Percentiles rank a stretch among this genome's conserved stretches.
phyloP scores from a whole-genome alignment of 2,329 filamentous ascomycete species.

The Esteya vermicola region DNA sequence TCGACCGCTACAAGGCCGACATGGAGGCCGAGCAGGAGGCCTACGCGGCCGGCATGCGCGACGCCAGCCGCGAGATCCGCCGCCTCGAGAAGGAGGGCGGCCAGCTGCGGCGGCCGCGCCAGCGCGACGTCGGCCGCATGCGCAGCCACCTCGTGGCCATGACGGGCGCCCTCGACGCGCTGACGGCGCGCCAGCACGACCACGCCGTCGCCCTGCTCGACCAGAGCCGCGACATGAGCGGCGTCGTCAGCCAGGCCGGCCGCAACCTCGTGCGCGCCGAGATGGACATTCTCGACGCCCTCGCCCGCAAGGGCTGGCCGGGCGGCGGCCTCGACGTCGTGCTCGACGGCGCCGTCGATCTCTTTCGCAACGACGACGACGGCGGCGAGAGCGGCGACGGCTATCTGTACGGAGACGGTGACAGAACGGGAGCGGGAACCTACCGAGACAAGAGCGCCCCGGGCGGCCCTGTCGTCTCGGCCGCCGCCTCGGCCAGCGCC shows the following conservation, averaged over 20 bases:
- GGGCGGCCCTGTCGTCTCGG: conserved; percentile 1
- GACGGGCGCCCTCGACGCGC: conserved; percentile 45
- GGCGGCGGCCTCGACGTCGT: conserved; percentile 53
- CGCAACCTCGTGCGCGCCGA: conserved; percentile 53
- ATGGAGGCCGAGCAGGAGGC: conserved; percentile 51
- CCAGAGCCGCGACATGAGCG: conserved; percentile 51
- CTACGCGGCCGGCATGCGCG: conserved; percentile 40
- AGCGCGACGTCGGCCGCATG: conserved; percentile 47
- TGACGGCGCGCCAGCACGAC: conserved; percentile 45
- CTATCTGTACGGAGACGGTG: conserved; percentile 6
- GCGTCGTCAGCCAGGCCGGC: conserved; percentile 46
- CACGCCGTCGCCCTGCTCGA: conserved; percentile 45
- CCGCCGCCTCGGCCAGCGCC: conserved; percentile 16
- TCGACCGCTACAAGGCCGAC: conserved; percentile 48
- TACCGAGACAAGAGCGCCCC: conserved; percentile 1
- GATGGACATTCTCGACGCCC: conserved; percentile 54
- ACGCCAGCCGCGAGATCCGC: conserved; percentile 45
- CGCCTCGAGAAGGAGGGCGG: conserved; percentile 51
- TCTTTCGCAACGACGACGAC: conserved; percentile 18
- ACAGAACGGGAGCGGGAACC: background rate
- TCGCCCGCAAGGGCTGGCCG: conserved; percentile 53
- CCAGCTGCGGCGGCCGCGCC: conserved; percentile 40
- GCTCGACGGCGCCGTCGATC: conserved; percentile 47
- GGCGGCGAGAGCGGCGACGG: conserved; percentile 1
- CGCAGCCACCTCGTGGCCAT: conserved; percentile 49